Conservation (phyloP, 1,284 basidiomycete species). For the Ganoderma resinaceum region DNA sequence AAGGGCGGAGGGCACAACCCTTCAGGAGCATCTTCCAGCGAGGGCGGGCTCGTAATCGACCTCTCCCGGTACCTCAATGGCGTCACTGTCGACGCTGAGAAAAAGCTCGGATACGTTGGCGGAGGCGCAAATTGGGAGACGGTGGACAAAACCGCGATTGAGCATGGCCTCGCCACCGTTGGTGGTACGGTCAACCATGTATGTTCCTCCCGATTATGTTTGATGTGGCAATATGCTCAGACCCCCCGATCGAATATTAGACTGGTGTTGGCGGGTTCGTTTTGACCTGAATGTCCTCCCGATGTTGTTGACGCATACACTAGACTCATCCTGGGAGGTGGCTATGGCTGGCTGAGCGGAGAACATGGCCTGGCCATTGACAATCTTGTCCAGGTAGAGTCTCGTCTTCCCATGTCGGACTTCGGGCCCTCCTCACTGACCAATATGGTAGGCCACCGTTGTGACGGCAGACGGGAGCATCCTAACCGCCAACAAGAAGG, state of each 20-base stretch:
- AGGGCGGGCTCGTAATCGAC: conserved; percentile 49
- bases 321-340: conserved; percentile 63
- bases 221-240: not conserved
- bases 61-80: conserved; percentile 42
- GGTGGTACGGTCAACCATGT: conserved; percentile 41
- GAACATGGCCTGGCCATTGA: conserved; percentile 63
- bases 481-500: conserved; percentile 48
- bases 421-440: not conserved
- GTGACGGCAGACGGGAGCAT: conserved; percentile 58
- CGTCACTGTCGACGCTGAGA: conserved; percentile 40
- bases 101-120: conserved; percentile 39
- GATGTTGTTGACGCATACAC: not conserved
- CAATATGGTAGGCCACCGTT: conserved; percentile 55
- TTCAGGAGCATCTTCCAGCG: conserved; percentile 41
- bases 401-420: too few relatives aligned
- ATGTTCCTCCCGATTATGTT: conserved; percentile 10
- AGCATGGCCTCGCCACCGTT: conserved; percentile 43
- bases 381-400: conserved; percentile 54
- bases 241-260: conserved; percentile 20
- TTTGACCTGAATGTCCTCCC: too few relatives aligned
- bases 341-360: conserved; percentile 61
- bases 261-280: conserved; percentile 42
- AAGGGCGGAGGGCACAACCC: conserved; percentile 48
- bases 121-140: conserved; percentile 45
- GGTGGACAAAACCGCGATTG: conserved; percentile 43